Evolutionary conservation across 2,329 filamentous ascomycete genomes (phyloP), one percentile per base, ranked within the genome.

Genomic region (Aspergillus clavatus): DNA sequence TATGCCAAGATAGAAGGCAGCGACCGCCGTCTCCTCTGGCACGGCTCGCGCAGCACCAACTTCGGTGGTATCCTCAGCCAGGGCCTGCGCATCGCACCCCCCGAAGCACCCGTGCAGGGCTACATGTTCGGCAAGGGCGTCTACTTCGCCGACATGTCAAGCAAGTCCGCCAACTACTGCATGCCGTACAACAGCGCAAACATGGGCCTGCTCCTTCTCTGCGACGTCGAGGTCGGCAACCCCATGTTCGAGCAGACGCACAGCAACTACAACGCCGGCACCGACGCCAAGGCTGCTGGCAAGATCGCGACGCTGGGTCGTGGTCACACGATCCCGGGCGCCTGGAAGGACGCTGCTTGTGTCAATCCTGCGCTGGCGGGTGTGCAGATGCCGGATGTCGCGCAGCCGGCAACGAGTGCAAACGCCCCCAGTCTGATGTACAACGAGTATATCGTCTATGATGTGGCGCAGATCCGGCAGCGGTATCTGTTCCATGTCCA

Each of bases 101-200:
- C 71, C 1, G 72, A 94, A 65, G 89, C 89, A 0, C 89, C 88
- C 0, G 82, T 82, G 0, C 79, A 76, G 4, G 87, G 87, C 1
- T 89, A 91, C 71, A 91, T 91, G 86, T 95, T 94, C 55, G 89
- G 85, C 46, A 94, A 94, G 66, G 89, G 89, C 36, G 86, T 95
- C 38, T 95, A 95, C 61, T 78, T 95, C 2, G 88, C 88, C 2
- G 88, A 94, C 58, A 89, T 89, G 76, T 85, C 82, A 0, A 85
- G 80, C 62, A 95, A 94, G 69, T 89, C 84, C 2, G 87, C 87
- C 12, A 81, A 81, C 56, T 95, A 95, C 70, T 93, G 87, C 62
- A 77, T 67, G 42, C 63, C 80, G 0, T 62, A 69, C 52, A 76
- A 72, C 48, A 86, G 84, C n/a, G 79, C 77, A n/a, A 78, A 80